Percentiles rank a stretch among this genome's conserved stretches.
These are phyloP conservation scores for Fusarium sp. DNA, from an alignment of 2,329 filamentous ascomycete genomes.

Conservation along the genomic window DNA sequence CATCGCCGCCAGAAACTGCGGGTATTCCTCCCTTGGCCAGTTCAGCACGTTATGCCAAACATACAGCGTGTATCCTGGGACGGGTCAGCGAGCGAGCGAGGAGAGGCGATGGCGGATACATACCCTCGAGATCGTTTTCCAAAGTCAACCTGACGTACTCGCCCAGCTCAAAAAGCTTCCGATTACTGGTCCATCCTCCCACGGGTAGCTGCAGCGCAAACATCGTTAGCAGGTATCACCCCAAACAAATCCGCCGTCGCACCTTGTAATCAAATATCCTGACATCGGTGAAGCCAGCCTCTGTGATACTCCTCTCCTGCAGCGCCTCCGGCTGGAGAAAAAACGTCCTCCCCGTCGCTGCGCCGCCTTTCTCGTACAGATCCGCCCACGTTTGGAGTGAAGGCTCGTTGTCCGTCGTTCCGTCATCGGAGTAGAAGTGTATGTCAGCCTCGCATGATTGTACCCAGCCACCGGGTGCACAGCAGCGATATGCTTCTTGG, in stretches of 20 bases:
- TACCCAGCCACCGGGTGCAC: slow-evolving; percentile 31
- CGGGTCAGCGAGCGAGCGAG: background rate
- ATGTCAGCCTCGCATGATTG: slow-evolving; percentile 36
- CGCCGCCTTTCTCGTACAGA: slow-evolving; percentile 18
- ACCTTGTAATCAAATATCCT: slow-evolving; percentile 33
- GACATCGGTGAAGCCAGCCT: slow-evolving; percentile 34
- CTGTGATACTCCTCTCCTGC: slow-evolving; percentile 24
- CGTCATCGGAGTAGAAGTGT: slow-evolving; percentile 30
- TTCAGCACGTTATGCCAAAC: slow-evolving; percentile 31
- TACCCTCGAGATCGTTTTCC: slow-evolving; percentile 37
- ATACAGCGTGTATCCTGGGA: slow-evolving; percentile 28
- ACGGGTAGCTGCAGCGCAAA: slow-evolving; percentile 23
- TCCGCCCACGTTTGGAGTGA: slow-evolving; percentile 14
- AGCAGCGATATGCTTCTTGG: slow-evolving; percentile 32
- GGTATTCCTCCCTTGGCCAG: slow-evolving; percentile 35
- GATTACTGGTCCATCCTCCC: slow-evolving; percentile 35
- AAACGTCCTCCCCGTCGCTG: slow-evolving; percentile 9
- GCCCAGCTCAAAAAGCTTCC: slow-evolving; percentile 31
- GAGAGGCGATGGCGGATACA: background rate
- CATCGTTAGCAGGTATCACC: background rate
- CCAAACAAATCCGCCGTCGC: background rate
- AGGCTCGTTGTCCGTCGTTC: slow-evolving; percentile 22
- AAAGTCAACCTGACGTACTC: slow-evolving; percentile 33
- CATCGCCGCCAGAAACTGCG: slow-evolving; percentile 20
- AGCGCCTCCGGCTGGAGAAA: slow-evolving; percentile 26